Conservation (phyloP, 1,284 basidiomycete genomes). For the Malassezia yamatoensis region DNA sequence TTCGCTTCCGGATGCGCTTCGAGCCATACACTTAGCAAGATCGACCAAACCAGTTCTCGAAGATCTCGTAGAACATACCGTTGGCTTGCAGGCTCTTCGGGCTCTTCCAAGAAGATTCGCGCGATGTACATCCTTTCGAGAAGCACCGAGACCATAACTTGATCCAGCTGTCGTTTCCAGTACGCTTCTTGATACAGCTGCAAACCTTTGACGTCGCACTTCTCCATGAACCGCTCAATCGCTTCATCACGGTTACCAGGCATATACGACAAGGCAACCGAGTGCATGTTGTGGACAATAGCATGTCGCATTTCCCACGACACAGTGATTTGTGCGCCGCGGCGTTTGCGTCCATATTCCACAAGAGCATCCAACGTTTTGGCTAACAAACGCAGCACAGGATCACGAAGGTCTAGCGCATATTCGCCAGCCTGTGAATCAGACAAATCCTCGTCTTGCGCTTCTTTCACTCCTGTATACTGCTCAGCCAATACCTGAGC, state of each 20-base stretch:
- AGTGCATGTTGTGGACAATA: conserved; percentile 13
- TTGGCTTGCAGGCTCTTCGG: conserved; percentile 15
- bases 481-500: conserved; percentile 12
- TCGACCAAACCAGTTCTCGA: conserved; percentile 11
- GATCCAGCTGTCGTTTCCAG: conserved; percentile 15
- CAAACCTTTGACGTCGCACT: conserved; percentile 1
- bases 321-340: conserved; percentile 15
- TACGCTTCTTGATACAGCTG: conserved; percentile 14
- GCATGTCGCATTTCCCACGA: conserved; percentile 12
- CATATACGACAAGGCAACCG: conserved; percentile 12
- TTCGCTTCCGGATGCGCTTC: conserved; percentile 13
- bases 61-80: conserved; percentile 9
- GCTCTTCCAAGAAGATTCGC: conserved; percentile 18
- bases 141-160: conserved; percentile 14
- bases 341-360: conserved; percentile 16
- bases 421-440: background rate
- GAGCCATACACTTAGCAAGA: conserved; percentile 13
- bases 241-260: conserved; percentile 10
- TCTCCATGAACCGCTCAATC: conserved; percentile 16
- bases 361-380: conserved; percentile 12
- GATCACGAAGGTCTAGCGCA: conserved; percentile 10
- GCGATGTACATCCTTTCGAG: conserved; percentile 18
- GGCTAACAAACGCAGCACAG: conserved; percentile 13
- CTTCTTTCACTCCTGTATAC: conserved; percentile 8
- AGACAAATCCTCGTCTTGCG: background rate